Evolutionary conservation across 257 asterid species (phyloP).

Genomic region (Nicotiana sylvestris): DNA sequence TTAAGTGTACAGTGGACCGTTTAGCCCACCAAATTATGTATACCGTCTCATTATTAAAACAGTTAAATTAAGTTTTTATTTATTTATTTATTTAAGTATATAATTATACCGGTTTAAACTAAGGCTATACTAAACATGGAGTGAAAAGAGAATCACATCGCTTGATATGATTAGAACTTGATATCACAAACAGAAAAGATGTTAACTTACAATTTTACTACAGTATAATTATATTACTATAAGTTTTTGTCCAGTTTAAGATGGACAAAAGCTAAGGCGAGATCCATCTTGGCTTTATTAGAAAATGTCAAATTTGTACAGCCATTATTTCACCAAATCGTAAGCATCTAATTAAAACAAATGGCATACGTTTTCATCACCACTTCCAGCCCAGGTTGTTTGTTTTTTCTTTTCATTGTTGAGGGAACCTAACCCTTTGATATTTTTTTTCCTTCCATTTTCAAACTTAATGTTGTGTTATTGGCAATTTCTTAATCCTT

Average conservation of each 20-base stretch:
- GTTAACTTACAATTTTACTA: not conserved
- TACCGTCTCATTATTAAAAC: too few relatives aligned
- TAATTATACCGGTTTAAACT: too few relatives aligned
- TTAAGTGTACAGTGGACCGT: too few relatives aligned
- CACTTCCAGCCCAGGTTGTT: slow-evolving; percentile 23
- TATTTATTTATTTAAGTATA: too few relatives aligned
- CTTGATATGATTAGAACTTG: too few relatives aligned
- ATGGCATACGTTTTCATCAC: not conserved
- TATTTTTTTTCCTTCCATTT: not conserved
- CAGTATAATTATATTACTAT: not conserved
- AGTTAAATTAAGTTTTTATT: too few relatives aligned
- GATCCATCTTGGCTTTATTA: not conserved
- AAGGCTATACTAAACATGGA: too few relatives aligned
- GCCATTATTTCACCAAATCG: not conserved
- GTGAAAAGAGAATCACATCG: too few relatives aligned
- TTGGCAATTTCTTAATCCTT: not conserved
- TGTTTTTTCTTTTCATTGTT: not conserved
- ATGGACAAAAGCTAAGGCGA: not conserved
- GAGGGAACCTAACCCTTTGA: too few relatives aligned
- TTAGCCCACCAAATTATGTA: too few relatives aligned
- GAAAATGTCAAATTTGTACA: not conserved
- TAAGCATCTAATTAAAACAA: not conserved
- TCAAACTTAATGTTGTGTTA: not conserved
- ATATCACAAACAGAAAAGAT: not conserved
- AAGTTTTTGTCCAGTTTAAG: not conserved